Evolutionary conservation across 441 rosid species (phyloP), one percentile per base, ranked within the genome.

Genomic region (Eutrema salsugineum): DNA sequence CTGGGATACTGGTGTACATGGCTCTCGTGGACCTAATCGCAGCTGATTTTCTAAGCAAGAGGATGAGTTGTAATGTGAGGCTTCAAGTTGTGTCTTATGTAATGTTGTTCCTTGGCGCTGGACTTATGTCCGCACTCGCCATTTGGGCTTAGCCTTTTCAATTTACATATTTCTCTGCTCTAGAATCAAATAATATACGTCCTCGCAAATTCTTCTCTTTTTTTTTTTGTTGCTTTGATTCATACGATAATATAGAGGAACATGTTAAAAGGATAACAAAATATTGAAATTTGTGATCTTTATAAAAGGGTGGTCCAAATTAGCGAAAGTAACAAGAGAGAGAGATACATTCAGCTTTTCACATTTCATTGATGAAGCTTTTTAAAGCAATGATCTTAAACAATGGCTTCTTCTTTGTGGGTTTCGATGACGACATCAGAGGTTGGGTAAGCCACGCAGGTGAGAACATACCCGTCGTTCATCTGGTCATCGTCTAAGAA

Each of bases 1-100:
- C 98, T 1, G 98, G 98, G 32, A 93, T 93, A 70, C 83, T 90
- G 54, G 88, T 90, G 15, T 90, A 90, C 76, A 90, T 90, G 91
- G 90, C 93, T n/a, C 81, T 90, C 8, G 91, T 88, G 19, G 93
- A 88, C 67, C 83, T 90, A 3, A 85, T 88, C 9, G 93, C 91
- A 10, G 89, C 91, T 0, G 93, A 90, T 74, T 90, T 88, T 60
- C 81, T 88, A 1, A 86, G 91, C 48, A 85, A 84, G 82, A 88
- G 88, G 75, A 90, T 90, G 96, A 86, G 91, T 35, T 88, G 91
- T 82, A 88, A 90, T 72, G 78, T 88, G 32, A 88, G 89, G 42
- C 85, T 88, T 50, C 94, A 90, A 71, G 68, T 84, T 5, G 90
- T 78, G 24, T 85, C 95, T 36, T 89, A 91, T 74, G 46, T 74